Evolutionary conservation across 2,329 filamentous ascomycete genomes (phyloP).

Genomic region (Trichoderma semiorbis): DNA sequence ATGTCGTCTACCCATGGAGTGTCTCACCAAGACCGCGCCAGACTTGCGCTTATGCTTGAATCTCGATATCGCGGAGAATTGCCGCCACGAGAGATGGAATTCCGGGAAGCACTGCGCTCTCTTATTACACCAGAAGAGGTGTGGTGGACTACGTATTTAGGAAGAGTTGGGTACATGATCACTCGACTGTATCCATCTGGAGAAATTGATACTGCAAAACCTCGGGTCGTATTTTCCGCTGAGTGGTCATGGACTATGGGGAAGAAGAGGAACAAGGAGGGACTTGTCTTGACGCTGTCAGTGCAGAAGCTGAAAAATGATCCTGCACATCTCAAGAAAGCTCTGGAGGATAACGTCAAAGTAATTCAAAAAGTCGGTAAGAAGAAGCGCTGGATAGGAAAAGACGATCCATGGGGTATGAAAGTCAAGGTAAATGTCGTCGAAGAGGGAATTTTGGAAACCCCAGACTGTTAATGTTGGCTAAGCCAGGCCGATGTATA

Average conservation of each 20-base stretch:
- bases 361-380: slow-evolving; percentile 55
- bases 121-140: slow-evolving; percentile 52
- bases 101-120: slow-evolving; percentile 50
- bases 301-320: slow-evolving; percentile 38
- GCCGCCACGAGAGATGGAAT: slow-evolving; percentile 53
- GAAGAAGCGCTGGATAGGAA: slow-evolving; percentile 52
- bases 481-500: neutral
- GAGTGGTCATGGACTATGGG: slow-evolving; percentile 41
- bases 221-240: slow-evolving; percentile 39
- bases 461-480: neutral
- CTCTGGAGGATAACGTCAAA: slow-evolving; percentile 37
- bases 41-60: slow-evolving; percentile 60
- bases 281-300: slow-evolving; percentile 42
- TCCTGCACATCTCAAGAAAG: slow-evolving; percentile 39
- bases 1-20: slow-evolving; percentile 60
- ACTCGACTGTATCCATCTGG: slow-evolving; percentile 61
- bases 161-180: slow-evolving; percentile 55
- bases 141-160: slow-evolving; percentile 66
- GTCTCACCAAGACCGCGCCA: slow-evolving; percentile 57
- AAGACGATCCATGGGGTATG: slow-evolving; percentile 36
- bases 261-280: slow-evolving; percentile 38
- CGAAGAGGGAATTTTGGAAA: slow-evolving; percentile 30
- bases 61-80: slow-evolving; percentile 62
- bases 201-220: slow-evolving; percentile 36
- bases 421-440: slow-evolving; percentile 35